Base-by-base conservation (phyloP, 2,329 filamentous ascomycete genomes). In the Claviceps paspali region DNA sequence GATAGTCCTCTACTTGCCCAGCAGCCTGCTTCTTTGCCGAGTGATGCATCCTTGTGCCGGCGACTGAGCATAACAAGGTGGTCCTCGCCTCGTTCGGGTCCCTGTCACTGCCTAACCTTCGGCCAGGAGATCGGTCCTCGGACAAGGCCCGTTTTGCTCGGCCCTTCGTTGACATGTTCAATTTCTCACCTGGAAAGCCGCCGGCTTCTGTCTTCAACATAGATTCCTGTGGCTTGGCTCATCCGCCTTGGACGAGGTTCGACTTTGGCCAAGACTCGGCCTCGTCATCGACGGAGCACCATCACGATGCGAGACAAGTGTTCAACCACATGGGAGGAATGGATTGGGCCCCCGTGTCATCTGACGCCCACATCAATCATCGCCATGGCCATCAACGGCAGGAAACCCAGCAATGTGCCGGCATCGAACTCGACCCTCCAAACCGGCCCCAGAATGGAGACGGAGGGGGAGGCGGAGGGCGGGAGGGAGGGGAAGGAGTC, bases 51-150 rank as follows among this genome's bases (percentile, higher is more conserved):
- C 49, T 48, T 47, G 51, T 47, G 50, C 49, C 47, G 52, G 50
- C 44, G 50, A 54, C 45, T 56, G 51, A 57, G 49, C 45, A 50
- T 49, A 49, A 45, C 49, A 47, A 52, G 49, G 52, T 53, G 55
- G 54, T 53, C 49, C 52, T 56, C 52, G 55, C 58, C 52, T 57
- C 52, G 53, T 49, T 50, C 54, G 53, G 56, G 55, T 55, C 52
- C 51, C 49, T 51, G 48, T 53, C 50, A 55, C 50, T 49, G 54
- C 53, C 54, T 51, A 54, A 43, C 49, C 42, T 44, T 41, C 45
- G 52, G 54, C 52, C 53, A 51, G 47, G 50, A 43, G 53, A 54
- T 51, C 46, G 52, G 50, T 47, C 53, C 38, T 44, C 43, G 36
- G 23, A 38, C 41, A 15, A 44, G 46, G 46, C 51, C 53, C 41